Evolutionary conservation across 2,329 filamentous ascomycete species (phyloP).

Genomic region (Pseudogymnoascus sp.): DNA sequence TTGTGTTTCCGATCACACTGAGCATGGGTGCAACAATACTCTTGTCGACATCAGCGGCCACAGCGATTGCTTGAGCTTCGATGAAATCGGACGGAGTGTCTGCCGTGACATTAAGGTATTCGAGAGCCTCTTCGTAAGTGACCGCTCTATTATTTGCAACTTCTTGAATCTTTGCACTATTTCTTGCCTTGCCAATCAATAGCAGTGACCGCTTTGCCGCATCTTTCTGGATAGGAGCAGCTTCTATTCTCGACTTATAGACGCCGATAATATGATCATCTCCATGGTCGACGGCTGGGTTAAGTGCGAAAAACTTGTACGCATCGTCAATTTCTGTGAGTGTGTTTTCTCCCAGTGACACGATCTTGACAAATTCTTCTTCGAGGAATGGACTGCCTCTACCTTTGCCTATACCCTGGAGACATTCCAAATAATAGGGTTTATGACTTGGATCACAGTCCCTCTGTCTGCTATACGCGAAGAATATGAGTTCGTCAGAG

Average conservation of each 20-base stretch:
- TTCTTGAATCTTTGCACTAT: slow-evolving; percentile 49
- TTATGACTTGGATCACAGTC: slow-evolving; percentile 38
- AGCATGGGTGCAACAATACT: slow-evolving; percentile 24
- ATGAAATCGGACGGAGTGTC: slow-evolving; percentile 27
- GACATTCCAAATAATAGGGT: slow-evolving; percentile 56
- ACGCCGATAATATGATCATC: slow-evolving; percentile 55
- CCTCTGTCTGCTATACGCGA: slow-evolving; percentile 54
- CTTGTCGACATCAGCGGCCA: slow-evolving; percentile 26
- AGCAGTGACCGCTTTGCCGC: slow-evolving; percentile 48
- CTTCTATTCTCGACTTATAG: slow-evolving; percentile 51
- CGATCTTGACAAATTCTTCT: slow-evolving; percentile 47
- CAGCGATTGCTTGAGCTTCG: slow-evolving; percentile 25
- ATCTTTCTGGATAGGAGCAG: slow-evolving; percentile 45
- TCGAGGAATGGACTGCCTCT: slow-evolving; percentile 45
- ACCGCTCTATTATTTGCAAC: slow-evolving; percentile 49
- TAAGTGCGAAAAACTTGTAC: slow-evolving; percentile 51
- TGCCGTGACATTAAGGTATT: slow-evolving; percentile 44
- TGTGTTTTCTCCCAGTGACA: slow-evolving; percentile 50
- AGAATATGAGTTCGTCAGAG: slow-evolving; percentile 51
- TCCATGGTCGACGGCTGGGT: slow-evolving; percentile 35
- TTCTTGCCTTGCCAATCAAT: slow-evolving; percentile 50
- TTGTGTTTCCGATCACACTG: slow-evolving; percentile 21
- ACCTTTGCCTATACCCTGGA: slow-evolving; percentile 50
- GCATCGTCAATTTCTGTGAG: slow-evolving; percentile 48
- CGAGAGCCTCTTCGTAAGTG: slow-evolving; percentile 55